phyloP scores from a whole-genome alignment of 208 protist genomes.

The Tetramitus jugosus region DNA sequence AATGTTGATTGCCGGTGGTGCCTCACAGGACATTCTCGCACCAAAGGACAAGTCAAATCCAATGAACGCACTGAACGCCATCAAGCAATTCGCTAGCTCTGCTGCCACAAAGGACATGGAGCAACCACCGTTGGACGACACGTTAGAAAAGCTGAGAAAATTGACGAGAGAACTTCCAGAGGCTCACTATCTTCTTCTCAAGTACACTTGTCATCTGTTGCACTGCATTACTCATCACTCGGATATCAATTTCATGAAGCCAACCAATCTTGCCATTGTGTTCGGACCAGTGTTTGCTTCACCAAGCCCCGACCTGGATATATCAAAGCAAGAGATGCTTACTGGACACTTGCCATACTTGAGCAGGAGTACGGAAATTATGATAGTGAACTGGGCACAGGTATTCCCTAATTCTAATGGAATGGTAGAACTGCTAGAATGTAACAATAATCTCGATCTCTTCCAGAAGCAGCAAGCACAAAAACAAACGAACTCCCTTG shows the following conservation, averaged over 20 bases:
- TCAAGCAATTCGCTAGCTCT: too few relatives aligned
- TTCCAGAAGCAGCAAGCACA: too few relatives aligned
- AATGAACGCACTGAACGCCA: too few relatives aligned
- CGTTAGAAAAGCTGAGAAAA: not conserved
- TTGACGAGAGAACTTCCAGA: not conserved
- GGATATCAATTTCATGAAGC: slow-evolving; percentile 11
- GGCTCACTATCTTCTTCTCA: not conserved
- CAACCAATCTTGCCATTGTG: slow-evolving; percentile 7
- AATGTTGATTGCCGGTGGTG: too few relatives aligned
- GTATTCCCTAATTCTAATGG: too few relatives aligned
- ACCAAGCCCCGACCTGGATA: not conserved
- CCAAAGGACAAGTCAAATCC: too few relatives aligned
- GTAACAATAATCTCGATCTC: too few relatives aligned
- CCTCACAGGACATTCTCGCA: too few relatives aligned
- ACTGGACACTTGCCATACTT: not conserved
- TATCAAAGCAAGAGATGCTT: not conserved
- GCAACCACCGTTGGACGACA: not conserved
- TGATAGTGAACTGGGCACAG: too few relatives aligned
- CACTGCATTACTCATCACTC: not conserved
- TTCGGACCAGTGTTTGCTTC: slow-evolving; percentile 9
- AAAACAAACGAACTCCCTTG: too few relatives aligned
- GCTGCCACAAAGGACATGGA: not conserved
- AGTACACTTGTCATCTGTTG: not conserved
- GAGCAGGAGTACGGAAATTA: not conserved
- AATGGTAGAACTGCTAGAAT: too few relatives aligned